Evolutionary conservation across 1,139 yeast genomes (phyloP), one percentile per base, ranked within the genome.

Genomic region (Yamadazyma mexicana): DNA sequence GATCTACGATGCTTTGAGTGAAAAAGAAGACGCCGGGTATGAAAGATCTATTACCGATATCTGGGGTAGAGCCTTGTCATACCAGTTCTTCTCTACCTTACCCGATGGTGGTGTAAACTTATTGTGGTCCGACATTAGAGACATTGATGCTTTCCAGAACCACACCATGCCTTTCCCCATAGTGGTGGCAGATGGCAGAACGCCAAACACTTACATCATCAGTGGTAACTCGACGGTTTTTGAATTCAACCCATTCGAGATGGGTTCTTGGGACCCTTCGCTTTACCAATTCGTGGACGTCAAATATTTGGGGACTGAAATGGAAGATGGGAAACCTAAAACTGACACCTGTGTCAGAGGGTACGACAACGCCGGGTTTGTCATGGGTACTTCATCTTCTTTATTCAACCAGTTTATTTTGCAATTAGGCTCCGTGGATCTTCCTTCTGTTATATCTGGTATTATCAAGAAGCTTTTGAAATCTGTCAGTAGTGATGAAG

Each of bases 201-300:
- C 81, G 17, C 95, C 95, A 10, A 82, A 79, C 28, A 62, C 82
- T 6, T 43, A 49, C 7, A 69, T 83, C 40, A 65, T 83, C 40
- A 73, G 78, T 51, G 64, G 70, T 12, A 88, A 85, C 57, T 80
- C 92, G 8, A 83, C 95, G 1, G 73, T 84, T 12, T 80, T 86
- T 47, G 97, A 89, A 61, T 69, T 86, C 53, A 85, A 77, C 46
- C 91, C 97, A 2, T 87, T 66, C 52, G 96, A 89, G 63, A 59
- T 88, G 61, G 96, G 96, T 6, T 82, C 94, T 24, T 88, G 95
- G 94, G 96, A 89, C 58, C 85, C 88, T 28, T 72, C 86, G 0
- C 61, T 87, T 35, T 71, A 76, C 45, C 74, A 83, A 17, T 88
- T 89, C 64, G 70, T 83, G 17, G 81, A 83, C 44, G 66, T 81